Evolutionary conservation across 2,329 filamentous ascomycete genomes (phyloP), one percentile per base, ranked within the genome.

Genomic region (Orbilia ellipsospora): DNA sequence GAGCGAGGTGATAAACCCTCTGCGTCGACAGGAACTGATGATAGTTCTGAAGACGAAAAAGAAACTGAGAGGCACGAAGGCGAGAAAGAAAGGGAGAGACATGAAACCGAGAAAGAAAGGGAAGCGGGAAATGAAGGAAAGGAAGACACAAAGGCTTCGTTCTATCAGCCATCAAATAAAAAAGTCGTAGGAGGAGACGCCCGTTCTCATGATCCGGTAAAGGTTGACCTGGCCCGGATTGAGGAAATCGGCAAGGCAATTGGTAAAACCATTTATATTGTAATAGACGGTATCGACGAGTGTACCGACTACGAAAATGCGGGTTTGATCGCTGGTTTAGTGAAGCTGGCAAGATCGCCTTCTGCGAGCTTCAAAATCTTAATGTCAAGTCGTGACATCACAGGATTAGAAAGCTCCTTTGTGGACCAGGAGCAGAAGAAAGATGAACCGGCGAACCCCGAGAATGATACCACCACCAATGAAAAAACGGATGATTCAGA

Each of bases 231-330:
- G 18, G 26, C 50, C 1, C 15, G 36, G 36, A 28, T 73, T 1
- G 44, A 73, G 28, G 20, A 48, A 16, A 12, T 73, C 4, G 61
- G 36, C 7, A 26, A 40, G n/a, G 50, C 50, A 8, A 61, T 73
- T 18, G 54, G 61, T 10, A 66, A 51, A 40, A 66, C 62, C 13
- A 36, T 73, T 12, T 73, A 73, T 16, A 73, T 73, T 5, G 15
- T 73, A 16, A 55, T 73, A 1, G 69, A 73, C 13, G 69, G 69
- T 48, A 56, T 73, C n/a, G 69, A 73, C 23, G 69, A 73, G 45
- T 73, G 69, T 18, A 66, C 61, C 4, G 69, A 73, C 56, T 57
- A 73, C 20, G 59, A 73, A 56, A 62, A 23, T 7, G 5, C 45
- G 12, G 36, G 36, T 0, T 15, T 73, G 4, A 23, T 66, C 5